phyloP scores from a whole-genome alignment of 2,329 filamentous ascomycete genomes.

The Xylariaceae sp. region DNA sequence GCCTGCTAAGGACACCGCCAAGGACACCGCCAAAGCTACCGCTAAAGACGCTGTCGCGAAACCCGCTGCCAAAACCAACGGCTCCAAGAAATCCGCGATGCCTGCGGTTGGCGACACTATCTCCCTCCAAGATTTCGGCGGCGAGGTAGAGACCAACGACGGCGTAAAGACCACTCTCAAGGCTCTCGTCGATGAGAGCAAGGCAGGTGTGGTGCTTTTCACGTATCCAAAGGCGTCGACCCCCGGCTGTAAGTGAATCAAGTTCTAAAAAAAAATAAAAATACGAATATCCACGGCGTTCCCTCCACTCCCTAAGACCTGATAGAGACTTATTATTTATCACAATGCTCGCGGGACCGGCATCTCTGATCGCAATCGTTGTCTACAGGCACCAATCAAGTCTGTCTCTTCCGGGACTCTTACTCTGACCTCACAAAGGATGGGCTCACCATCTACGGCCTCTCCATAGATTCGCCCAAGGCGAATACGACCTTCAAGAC shows the following conservation, averaged over 20 bases:
- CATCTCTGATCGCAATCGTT: slow-evolving; percentile 6
- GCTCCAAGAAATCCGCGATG: slow-evolving; percentile 35
- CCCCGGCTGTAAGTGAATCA: slow-evolving; percentile 70
- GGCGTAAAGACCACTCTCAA: slow-evolving; percentile 74
- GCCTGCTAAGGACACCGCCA: slow-evolving; percentile 23
- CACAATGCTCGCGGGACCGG: background rate
- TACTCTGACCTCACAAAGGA: slow-evolving; percentile 69
- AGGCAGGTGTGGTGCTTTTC: slow-evolving; percentile 82
- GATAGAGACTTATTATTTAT: background rate
- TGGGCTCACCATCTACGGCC: slow-evolving; percentile 82
- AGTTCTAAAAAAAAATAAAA: no score
- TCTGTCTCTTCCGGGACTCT: slow-evolving; percentile 84
- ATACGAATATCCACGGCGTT: background rate
- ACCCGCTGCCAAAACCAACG: slow-evolving; percentile 28
- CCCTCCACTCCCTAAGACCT: background rate
- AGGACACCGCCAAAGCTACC: slow-evolving; percentile 11
- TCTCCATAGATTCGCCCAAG: slow-evolving; percentile 82
- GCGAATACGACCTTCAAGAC: slow-evolving; percentile 89
- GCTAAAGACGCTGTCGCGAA: slow-evolving; percentile 26
- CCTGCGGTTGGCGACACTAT: slow-evolving; percentile 51
- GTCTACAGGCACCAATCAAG: slow-evolving; percentile 77
- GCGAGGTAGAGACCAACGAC: slow-evolving; percentile 78
- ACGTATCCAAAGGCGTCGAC: slow-evolving; percentile 95
- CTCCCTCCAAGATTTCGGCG: slow-evolving; percentile 55
- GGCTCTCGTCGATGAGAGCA: slow-evolving; percentile 74